Evolutionary conservation across 2,329 filamentous ascomycete species (phyloP).

Genomic region (Exophiala viscosa): DNA sequence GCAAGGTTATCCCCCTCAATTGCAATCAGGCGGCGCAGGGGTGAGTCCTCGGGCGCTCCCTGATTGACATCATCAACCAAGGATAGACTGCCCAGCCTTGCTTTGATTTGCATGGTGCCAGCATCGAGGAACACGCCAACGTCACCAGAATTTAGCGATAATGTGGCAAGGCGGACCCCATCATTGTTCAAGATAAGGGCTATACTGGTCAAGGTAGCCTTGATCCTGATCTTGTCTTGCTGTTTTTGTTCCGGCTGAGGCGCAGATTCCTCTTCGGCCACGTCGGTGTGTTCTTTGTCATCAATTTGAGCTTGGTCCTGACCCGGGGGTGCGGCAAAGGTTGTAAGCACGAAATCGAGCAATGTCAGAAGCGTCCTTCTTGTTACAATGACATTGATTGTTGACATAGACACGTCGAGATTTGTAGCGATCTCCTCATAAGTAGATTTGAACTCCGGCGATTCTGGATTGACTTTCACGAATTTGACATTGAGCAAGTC

Average conservation of each 20-base stretch:
- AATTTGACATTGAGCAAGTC: constrained; percentile 87
- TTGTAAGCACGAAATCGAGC: constrained; percentile 88
- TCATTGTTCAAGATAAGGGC: constrained; percentile 95
- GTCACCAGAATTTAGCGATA: constrained; percentile 89
- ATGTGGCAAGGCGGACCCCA: constrained; percentile 85
- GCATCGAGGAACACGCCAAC: constrained; percentile 84
- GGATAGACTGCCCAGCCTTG: constrained; percentile 79
- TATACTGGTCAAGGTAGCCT: constrained; percentile 89
- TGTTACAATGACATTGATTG: constrained; percentile 93
- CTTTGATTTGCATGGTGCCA: constrained; percentile 80
- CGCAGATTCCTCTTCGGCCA: constrained; percentile 30
- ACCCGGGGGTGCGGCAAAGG: constrained; percentile 67
- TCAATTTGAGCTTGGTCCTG: constrained; percentile 28
- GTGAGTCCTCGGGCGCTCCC: constrained; percentile 76
- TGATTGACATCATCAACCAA: constrained; percentile 92
- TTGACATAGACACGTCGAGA: constrained; percentile 84
- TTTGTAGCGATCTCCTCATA: constrained; percentile 95
- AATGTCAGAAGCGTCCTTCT: constrained; percentile 87
- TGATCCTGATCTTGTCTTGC: constrained; percentile 79
- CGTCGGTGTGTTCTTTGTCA: constrained; percentile 40
- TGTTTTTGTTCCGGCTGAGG: constrained; percentile 16
- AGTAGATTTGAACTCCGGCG: constrained; percentile 85
- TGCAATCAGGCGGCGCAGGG: constrained; percentile 79
- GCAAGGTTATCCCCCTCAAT: constrained; percentile 95
- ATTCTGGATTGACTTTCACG: constrained; percentile 80